These are phyloP conservation scores for Candida ponderosae DNA, from an alignment of 805 yeast species.

Conservation along the genomic window DNA sequence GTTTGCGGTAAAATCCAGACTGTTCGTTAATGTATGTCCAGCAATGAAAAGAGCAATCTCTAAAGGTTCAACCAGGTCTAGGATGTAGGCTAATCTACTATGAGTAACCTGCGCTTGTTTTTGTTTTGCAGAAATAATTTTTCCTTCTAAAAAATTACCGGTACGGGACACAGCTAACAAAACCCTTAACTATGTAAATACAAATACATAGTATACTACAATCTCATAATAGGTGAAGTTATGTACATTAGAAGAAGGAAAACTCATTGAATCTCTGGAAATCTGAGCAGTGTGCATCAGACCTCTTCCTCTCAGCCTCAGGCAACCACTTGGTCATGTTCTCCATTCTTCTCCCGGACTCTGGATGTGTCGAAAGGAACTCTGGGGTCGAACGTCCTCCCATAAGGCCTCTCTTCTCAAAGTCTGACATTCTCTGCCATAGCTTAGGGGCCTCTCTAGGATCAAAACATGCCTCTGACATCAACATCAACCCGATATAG, in stretches of 20 bases:
- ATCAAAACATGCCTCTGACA: constrained; percentile 85
- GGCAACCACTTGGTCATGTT: constrained; percentile 67
- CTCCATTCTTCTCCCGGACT: constrained; percentile 60
- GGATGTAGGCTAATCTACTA: no score
- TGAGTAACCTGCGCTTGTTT: no score
- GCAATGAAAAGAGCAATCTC: no score
- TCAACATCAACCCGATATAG: constrained; percentile 83
- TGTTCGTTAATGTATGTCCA: no score
- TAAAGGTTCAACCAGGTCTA: no score
- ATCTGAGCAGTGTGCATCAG: constrained; percentile 7
- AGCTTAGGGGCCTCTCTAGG: constrained; percentile 66
- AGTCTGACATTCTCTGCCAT: constrained; percentile 75
- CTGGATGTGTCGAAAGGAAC: constrained; percentile 85
- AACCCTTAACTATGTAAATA: no score
- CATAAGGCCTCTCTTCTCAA: constrained; percentile 29
- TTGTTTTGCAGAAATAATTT: no score
- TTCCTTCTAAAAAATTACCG: no score
- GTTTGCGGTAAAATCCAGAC: no score
- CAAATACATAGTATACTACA: no score
- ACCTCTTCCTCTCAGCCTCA: constrained; percentile 24
- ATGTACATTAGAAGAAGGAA: neutral
- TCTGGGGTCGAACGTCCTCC: constrained; percentile 34
- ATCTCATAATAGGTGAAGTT: no score
- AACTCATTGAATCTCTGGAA: constrained; percentile 7
- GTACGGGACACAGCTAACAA: no score